Conservation (phyloP, 768 basidiomycete genomes). For the Calocybe cyanea region DNA sequence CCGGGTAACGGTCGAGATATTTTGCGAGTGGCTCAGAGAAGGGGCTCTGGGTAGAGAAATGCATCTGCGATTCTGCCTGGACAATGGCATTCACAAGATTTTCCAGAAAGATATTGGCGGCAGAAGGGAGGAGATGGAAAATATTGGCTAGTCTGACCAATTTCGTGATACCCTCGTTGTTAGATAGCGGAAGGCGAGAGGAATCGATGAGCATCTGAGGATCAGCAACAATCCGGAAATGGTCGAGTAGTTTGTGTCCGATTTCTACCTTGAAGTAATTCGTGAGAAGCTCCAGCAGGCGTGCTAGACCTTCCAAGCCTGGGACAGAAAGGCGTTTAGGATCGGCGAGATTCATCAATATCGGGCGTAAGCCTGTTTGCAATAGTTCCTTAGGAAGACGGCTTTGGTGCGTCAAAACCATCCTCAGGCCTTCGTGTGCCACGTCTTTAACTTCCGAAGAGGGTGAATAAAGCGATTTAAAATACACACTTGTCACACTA, state of each 20-base stretch:
- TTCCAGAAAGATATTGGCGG: slow-evolving; percentile 89
- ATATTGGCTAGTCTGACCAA: slow-evolving; percentile 95
- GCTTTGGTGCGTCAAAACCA: slow-evolving; percentile 85
- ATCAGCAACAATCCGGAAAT: slow-evolving; percentile 91
- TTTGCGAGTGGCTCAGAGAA: slow-evolving; percentile 91
- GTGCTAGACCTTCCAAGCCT: slow-evolving; percentile 89
- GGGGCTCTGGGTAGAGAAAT: slow-evolving; percentile 84
- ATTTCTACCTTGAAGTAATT: slow-evolving; percentile 99
- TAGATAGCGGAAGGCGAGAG: slow-evolving; percentile 72
- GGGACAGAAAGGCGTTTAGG: slow-evolving; percentile 90
- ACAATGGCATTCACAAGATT: slow-evolving; percentile 85
- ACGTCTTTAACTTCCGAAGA: slow-evolving; percentile 91
- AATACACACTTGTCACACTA: slow-evolving; percentile 93
- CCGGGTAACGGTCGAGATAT: slow-evolving; percentile 88
- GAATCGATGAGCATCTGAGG: slow-evolving; percentile 80
- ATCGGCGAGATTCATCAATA: slow-evolving; percentile 96
- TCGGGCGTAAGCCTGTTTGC: slow-evolving; percentile 93
- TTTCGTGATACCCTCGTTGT: slow-evolving; percentile 90
- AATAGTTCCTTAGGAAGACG: slow-evolving; percentile 93
- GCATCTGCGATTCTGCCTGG: slow-evolving; percentile 87
- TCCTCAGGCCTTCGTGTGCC: slow-evolving; percentile 87
- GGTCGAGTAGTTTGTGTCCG: slow-evolving; percentile 93
- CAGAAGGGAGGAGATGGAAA: slow-evolving; percentile 92
- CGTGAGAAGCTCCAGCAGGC: slow-evolving; percentile 88
- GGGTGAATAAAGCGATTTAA: slow-evolving; percentile 95